A percentile compares a stretch with the other conserved stretches of the same genome.
phyloP scores from a whole-genome alignment of 345 rosid genomes.

The rapeseed (Brassica napus) region Da-Ae NC_063443.1:5962001-5962500 shows the following conservation, averaged over 20 bases:
- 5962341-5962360: no score
- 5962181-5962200: neutral
- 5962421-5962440: neutral
- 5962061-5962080: slow-evolving; percentile 50
- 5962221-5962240: neutral
- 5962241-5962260: neutral
- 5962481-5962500: neutral
- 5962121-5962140: slow-evolving; percentile 18
- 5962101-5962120: neutral
- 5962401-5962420: neutral
- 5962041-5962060: slow-evolving; percentile 46
- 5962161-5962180: slow-evolving; percentile 8
- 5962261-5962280: neutral
- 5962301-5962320: no score
- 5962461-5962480: neutral
- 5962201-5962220: neutral
- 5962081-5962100: neutral
- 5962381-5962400: neutral
- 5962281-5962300: neutral
- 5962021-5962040: slow-evolving; percentile 47
- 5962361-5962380: no score
- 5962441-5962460: neutral
- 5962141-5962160: slow-evolving; percentile 6
- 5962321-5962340: no score
- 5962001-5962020: slow-evolving; percentile 46